Base-by-base conservation (phyloP, 257 asterid species). In the Galeopsis tetrahit region DNA sequence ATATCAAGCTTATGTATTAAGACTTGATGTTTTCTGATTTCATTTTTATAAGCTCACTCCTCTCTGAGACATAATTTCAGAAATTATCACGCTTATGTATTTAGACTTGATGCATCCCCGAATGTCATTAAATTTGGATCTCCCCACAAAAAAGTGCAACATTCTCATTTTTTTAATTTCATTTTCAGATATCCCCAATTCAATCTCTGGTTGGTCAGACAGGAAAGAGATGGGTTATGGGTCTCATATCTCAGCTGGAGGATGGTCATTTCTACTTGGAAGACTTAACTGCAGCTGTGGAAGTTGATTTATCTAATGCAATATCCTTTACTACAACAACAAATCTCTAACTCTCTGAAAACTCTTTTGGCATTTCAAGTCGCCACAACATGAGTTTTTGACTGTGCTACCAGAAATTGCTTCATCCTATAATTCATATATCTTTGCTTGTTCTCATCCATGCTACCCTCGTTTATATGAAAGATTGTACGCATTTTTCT, bases 251-350 rank as follows among this genome's bases (percentile, higher is more conserved):
- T 78, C 99, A 95, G 86, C 78, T 95, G 82, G 99, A 95, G 81
- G 99, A 95, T 83, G 97, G 96, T 39, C 99, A 95, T 82, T 95
- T 95, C 83, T 92, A 83, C 89, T 88, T 95, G 89, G 99, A 95
- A 87, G 99, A 95, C 86, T 84, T 95, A 72, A 83, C 92, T 46
- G 96, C 98, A 43, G 90, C 91, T 68, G 98, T 95, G 13, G 97
- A 95, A 87, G 86, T 90, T 73, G 90, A 95, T 84, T 84, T 92
- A 75, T 82, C 96, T 36, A 84, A 82, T 87, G 95, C 99, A 90
- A 95, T 95, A 95, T 92, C 99, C 99, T 92, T 84, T 80, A 32
- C 73, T 60, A 48, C 42, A 44, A 34, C 39, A 21, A 52, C 17
- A 21, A 53, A 69, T 46, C 43, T 11, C 17, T 17, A 57, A 40